Base-by-base conservation (phyloP, 192 early-diverging fungal species). In the Diversispora epigaea region DNA sequence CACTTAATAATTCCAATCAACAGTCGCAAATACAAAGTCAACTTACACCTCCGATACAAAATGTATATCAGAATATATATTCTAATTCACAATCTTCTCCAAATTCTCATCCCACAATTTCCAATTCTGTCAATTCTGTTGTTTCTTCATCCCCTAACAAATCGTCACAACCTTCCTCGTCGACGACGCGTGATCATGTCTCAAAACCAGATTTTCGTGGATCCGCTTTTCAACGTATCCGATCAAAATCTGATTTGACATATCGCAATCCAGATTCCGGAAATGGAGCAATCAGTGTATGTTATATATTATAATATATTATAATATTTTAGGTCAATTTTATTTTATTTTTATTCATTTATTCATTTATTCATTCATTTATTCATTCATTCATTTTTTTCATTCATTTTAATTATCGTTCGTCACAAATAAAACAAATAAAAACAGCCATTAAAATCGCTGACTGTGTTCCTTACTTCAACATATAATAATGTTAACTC, bases 401-500 rank as follows among this genome's bases (percentile, higher is more conserved):
- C 39, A 55, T 52, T n/a, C 46, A 50, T 19, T n/a, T 56, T 32
- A 71, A 71, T 56, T 71, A 39, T 56, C 25, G 15, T 39, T 56
- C 25, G 15, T 39, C 39, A 52, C 41, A 56, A 71, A 47, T 41
- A 71, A 32, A 32, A 10, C 22, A 67, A 50, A 39, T 46, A 15
- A 73, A 44, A 14, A 75, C 80, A 83, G 75, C 88, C 90, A 19
- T 75, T 91, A 15, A 74, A 84, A 15, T 84, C 81, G 10, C 66
- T 90, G 61, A 91, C 89, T 8, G 82, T 86, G 21, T 72, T 84
- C 54, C 80, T 97, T 70, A 85, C 92, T 56, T 82, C 85, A 45
- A 93, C 91, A 0, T 96, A 93, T 75, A 83, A 85, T 40, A 83
- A 83, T 43, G 91, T 90, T 69, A 95, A 97, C 79, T 87, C 92